These are phyloP conservation scores for Penicillium psychrosexuale DNA, from an alignment of 2,329 filamentous ascomycete genomes.

Conservation along the genomic window DNA sequence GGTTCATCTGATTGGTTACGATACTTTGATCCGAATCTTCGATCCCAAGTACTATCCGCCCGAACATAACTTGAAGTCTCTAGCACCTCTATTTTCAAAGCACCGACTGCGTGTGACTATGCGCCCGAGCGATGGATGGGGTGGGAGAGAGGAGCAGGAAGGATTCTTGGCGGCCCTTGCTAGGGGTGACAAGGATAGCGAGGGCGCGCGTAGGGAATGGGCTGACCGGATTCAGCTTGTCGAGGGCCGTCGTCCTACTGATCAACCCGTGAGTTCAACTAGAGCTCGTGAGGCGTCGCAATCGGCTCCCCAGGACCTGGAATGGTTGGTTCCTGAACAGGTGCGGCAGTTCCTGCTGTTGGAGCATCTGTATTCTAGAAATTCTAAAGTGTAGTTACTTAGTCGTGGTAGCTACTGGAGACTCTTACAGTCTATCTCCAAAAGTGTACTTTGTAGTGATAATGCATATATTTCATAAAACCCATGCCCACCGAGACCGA, in stretches of 20 bases:
- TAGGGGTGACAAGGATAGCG: slow-evolving; percentile 35
- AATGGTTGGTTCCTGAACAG: slow-evolving; percentile 35
- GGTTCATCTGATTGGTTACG: slow-evolving; percentile 49
- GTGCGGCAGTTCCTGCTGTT: slow-evolving; percentile 35
- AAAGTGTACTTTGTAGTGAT: not conserved
- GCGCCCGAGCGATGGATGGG: slow-evolving; percentile 43
- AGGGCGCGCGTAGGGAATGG: slow-evolving; percentile 44
- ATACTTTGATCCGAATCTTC: slow-evolving; percentile 50
- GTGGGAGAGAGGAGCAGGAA: slow-evolving; percentile 38
- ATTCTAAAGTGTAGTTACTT: not conserved
- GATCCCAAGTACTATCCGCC: slow-evolving; percentile 50
- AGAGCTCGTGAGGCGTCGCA: slow-evolving; percentile 39
- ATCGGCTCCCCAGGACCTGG: slow-evolving; percentile 30
- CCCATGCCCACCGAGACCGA: not conserved
- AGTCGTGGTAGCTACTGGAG: not conserved
- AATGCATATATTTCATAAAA: slow-evolving; percentile 1
- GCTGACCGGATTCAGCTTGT: slow-evolving; percentile 42
- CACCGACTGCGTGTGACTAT: slow-evolving; percentile 47
- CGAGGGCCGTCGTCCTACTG: slow-evolving; percentile 36
- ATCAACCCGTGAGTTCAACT: slow-evolving; percentile 45
- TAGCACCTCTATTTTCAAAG: slow-evolving; percentile 42
- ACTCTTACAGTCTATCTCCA: not conserved
- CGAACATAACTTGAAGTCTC: slow-evolving; percentile 40
- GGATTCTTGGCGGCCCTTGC: slow-evolving; percentile 39
- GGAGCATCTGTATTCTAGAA: slow-evolving; percentile 30